phyloP scores from a whole-genome alignment of 2,329 filamentous ascomycete genomes.

The Fusarium buxicola region DNA sequence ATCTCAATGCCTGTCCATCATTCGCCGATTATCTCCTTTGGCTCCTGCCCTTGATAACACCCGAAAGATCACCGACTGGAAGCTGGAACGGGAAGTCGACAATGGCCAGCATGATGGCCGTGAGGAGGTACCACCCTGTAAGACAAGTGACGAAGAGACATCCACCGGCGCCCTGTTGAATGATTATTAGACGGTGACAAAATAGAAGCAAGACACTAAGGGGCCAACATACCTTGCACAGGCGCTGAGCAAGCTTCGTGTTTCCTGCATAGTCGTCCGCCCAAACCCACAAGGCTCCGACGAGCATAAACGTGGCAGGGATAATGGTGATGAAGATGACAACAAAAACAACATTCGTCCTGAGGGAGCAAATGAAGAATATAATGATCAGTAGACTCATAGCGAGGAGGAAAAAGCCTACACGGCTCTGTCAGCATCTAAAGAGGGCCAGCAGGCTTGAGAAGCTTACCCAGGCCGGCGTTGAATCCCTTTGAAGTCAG shows the following conservation, averaged over 20 bases:
- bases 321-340: conserved; percentile 73
- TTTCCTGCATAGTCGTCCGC: conserved; percentile 51
- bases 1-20: not conserved
- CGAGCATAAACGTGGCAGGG: conserved; percentile 67
- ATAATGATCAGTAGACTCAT: conserved; percentile 74
- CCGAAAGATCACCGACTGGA: conserved; percentile 66
- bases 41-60: conserved; percentile 53
- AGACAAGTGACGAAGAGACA: conserved; percentile 59
- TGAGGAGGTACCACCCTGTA: conserved; percentile 66
- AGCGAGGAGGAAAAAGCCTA: conserved; percentile 70
- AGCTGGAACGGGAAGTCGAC: conserved; percentile 67
- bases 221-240: not conserved
- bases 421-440: not conserved
- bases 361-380: conserved; percentile 74
- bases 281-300: conserved; percentile 69
- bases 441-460: not conserved
- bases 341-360: conserved; percentile 79
- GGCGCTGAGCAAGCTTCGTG: conserved; percentile 10
- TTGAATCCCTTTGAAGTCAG: conserved; percentile 61
- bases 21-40: conserved; percentile 2
- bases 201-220: not conserved
- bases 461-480: conserved; percentile 60
- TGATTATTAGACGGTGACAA: not conserved
- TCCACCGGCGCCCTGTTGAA: conserved; percentile 57
- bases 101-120: conserved; percentile 62